phyloP scores from a whole-genome alignment of 129 eudicot species.

The Oenanthe sinensis region DNA sequence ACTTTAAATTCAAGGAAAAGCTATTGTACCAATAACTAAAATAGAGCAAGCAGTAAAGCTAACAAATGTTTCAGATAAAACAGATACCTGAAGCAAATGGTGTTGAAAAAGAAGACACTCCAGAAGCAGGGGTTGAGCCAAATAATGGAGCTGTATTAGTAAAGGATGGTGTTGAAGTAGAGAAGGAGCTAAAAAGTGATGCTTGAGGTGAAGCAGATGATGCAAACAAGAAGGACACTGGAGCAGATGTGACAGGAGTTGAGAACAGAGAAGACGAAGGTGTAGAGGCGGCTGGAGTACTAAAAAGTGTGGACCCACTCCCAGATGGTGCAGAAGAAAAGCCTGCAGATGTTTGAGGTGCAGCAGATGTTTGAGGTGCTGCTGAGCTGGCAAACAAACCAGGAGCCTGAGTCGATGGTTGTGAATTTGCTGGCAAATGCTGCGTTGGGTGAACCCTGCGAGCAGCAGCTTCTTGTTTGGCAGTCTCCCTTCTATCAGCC shows the following conservation, averaged over 20 bases:
- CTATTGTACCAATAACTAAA: neutral
- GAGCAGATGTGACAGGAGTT: slow-evolving; percentile 57
- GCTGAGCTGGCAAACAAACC: slow-evolving; percentile 51
- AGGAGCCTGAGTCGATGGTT: slow-evolving; percentile 63
- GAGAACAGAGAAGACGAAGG: slow-evolving; percentile 62
- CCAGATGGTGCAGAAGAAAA: slow-evolving; percentile 45
- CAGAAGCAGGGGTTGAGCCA: slow-evolving; percentile 46
- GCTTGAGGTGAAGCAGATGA: slow-evolving; percentile 71
- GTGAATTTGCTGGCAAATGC: slow-evolving; percentile 65
- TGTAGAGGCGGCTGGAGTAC: slow-evolving; percentile 49
- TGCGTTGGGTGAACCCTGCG: slow-evolving; percentile 88
- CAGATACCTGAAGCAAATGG: slow-evolving; percentile 53
- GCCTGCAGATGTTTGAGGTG: slow-evolving; percentile 43
- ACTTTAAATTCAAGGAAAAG: neutral
- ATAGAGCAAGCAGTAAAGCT: neutral
- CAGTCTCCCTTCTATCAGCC: slow-evolving; percentile 89
- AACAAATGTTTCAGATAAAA: neutral
- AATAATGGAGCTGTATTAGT: slow-evolving; percentile 37
- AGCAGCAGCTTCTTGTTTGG: slow-evolving; percentile 88
- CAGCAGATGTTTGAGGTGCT: slow-evolving; percentile 37
- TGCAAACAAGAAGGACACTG: slow-evolving; percentile 39
- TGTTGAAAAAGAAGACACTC: slow-evolving; percentile 42
- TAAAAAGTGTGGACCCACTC: slow-evolving; percentile 41
- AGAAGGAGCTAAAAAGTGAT: slow-evolving; percentile 45
- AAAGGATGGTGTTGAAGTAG: slow-evolving; percentile 52